phyloP scores from a whole-genome alignment of 164 flowering plant species.

The Macadamia tetraphylla region DNA sequence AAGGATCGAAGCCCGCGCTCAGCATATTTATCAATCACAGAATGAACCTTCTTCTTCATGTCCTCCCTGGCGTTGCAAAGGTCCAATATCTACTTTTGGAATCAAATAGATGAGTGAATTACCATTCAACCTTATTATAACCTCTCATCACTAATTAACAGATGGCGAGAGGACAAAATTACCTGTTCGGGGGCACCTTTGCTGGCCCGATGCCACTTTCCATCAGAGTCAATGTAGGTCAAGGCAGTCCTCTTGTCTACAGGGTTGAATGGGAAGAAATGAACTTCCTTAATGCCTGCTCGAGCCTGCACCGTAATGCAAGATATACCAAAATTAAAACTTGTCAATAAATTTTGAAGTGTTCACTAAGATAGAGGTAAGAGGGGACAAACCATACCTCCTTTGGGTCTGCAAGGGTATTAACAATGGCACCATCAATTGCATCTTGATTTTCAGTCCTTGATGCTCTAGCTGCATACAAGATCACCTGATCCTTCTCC shows the following conservation, averaged over 20 bases:
- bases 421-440: constrained; percentile 42
- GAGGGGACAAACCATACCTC: constrained; percentile 21
- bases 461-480: constrained; percentile 41
- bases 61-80: constrained; percentile 37
- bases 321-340: neutral
- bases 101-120: constrained; percentile 1
- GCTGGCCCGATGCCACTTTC: constrained; percentile 41
- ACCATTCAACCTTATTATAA: neutral
- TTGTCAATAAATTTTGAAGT: neutral
- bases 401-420: constrained; percentile 42
- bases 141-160: neutral
- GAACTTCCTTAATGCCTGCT: constrained; percentile 33
- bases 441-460: constrained; percentile 44
- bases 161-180: neutral
- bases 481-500: constrained; percentile 34
- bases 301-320: constrained; percentile 23
- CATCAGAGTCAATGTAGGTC: constrained; percentile 33
- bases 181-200: constrained; percentile 48
- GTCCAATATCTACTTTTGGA: constrained; percentile 21
- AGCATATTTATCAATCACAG: constrained; percentile 36
- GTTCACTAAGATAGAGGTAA: neutral
- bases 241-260: constrained; percentile 44
- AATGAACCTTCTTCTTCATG: constrained; percentile 27
- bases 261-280: constrained; percentile 41
- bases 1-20: constrained; percentile 42